Base-by-base conservation (phyloP, 2,329 filamentous ascomycete genomes). In the Colletotrichum liriopes region DNA sequence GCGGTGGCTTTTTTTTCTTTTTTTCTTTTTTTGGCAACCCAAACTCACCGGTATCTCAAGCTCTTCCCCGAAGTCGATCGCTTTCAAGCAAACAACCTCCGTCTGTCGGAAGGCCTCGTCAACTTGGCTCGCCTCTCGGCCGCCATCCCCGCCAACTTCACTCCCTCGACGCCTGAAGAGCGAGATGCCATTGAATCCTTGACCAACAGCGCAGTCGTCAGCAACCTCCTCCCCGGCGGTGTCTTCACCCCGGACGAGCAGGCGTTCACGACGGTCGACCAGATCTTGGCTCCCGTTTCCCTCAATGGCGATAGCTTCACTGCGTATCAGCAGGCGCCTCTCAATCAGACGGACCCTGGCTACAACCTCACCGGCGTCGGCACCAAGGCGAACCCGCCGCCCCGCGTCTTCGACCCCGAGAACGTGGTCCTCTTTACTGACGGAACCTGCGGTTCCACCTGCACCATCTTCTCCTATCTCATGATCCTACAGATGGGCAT, bases 351-450 rank as follows among this genome's bases (percentile, higher is more conserved):
- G 75, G 74, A 83, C 74, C 41, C 77, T 16, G 76, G 73, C 26
- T 84, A 84, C 75, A 81, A 82, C 61, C 77, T 87, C 26, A 85
- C 83, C 5, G 85, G 85, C 43, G 83, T 82, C 59, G 80, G 82
- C 32, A 81, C 79, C 74, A 79, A 81, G 11, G 75, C 81, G 5
- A 83, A 84, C 74, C 79, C 83, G 1, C 82, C 83, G 0, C 77
- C 82, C 45, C 86, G 87, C 6, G 77, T 80, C n/a, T 90, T 90
- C 77, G 79, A 79, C 1, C 81, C 86, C 0, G 84, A 88, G 65
- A 84, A 90, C 76, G 83, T 90, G 26, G 83, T 89, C 39, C 78
- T 90, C 45, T 84, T 89, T 26, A 86, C 85, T 0, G 87, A 90
- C 74, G 87, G 87, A 41, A 85, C 86, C 65, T 90, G 88, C 75